Evolutionary conservation across 441 rosid species (phyloP), one percentile per base, ranked within the genome.

Genomic region (Gossypium schwendimanii): DNA sequence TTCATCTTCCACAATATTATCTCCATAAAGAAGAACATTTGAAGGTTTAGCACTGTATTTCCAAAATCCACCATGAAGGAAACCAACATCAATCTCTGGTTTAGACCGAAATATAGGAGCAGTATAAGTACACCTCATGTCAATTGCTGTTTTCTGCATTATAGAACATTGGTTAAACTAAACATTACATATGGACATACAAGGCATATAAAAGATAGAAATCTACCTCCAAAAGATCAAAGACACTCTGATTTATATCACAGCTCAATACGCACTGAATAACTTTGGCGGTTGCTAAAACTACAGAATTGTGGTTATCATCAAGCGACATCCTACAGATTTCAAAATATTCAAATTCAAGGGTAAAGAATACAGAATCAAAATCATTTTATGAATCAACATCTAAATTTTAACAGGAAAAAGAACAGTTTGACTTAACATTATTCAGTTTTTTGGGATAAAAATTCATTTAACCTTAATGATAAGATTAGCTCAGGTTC

Each of bases 401-500:
- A 36, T 33, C 47, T 39, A 72, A 62, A 28, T 31, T 26, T 15
- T 47, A 52, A 24, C 49, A 33, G 28, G 49, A 63, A 36, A n/a
- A 6, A 65, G 33, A 24, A n/a, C 21, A 9, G 2, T 14, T 18
- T 47, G 14, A 14, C 20, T 7, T 65, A 15, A 23, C 12, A 9
- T 66, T 14, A 47, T 45, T 33, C 47, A 36, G 36, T 1, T 20
- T 5, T 41, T 12, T 5, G 55, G 9, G 9, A 12, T 2, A 21
- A 44, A 21, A 5, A 4, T 4, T 8, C 15, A 7, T 44, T 45
- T 15, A 39, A 71, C 99, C 99, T 91, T 84, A 94, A 80, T 57
- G 97, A 76, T 74, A 94, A 87, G 80, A 84, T 87, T 75, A 94
- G 96, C 80, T 89, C 97, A 71, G 99, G 99, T 86, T 94, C 89